Base-by-base conservation (phyloP, 345 rosid genomes). In the Citrus glauca region DNA sequence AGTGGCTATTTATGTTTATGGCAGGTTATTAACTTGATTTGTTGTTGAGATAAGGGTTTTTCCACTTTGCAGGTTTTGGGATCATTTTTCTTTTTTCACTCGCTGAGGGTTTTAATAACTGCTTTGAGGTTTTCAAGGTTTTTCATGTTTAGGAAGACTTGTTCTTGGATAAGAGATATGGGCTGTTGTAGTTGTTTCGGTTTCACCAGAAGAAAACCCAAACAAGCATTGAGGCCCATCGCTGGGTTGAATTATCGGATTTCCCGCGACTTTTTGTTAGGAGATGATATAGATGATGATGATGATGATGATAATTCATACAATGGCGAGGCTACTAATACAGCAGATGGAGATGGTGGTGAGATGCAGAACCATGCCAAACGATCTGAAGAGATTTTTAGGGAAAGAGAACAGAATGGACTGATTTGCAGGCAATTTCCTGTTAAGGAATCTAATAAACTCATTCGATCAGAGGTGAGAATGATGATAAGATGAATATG, bases 151-250 rank as follows among this genome's bases (percentile, higher is more conserved):
- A 83, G 80, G 74, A 87, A 87, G 85, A 85, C 80, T 79, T 82
- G 84, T 84, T 87, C 84, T 45, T 82, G 88, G 87, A 87, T 88
- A 64, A 82, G 88, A 78, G 84, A 86, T 27, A 84, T 96, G 90
- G 98, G 98, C 75, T 96, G 98, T 81, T 96, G 95, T 82, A 89
- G 97, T 83, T 96, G 99, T 84, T 94, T 94, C 69, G 99, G 98
- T 55, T 86, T 89, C 77, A 75, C 78, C 17, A 73, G 80, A 79
- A 90, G 84, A 80, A 90, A 85, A 82, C 86, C 89, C 77, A 82
- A 80, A 50, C 79, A 24, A 65, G 53, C 75, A 19, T 33, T 84
- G 1, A 79, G 71, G 85, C 85, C 92, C 55, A 71, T 73, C 78
- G 33, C 82, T 61, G 74, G 69, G 74, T 82, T 77, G 64, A 87